These are phyloP conservation scores for Isatis lusitanica DNA, from an alignment of 441 rosid genomes.

Conservation along the genomic window DNA sequence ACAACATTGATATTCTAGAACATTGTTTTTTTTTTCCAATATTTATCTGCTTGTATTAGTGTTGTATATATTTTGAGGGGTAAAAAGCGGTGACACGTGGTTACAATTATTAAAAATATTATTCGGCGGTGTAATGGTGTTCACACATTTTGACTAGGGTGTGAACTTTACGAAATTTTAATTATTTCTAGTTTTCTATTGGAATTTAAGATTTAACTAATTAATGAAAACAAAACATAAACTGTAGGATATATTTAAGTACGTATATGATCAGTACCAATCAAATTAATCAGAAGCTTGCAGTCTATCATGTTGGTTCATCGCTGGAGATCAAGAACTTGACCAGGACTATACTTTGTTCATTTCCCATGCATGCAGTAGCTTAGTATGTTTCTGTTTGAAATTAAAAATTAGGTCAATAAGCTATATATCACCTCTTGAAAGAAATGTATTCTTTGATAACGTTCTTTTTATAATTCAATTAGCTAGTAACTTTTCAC, in stretches of 20 bases:
- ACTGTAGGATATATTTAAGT: not conserved
- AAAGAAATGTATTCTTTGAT: no score
- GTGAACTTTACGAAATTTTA: conserved; percentile 6
- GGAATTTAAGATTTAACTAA: not conserved
- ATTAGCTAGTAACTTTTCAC: not conserved
- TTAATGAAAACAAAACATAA: not conserved
- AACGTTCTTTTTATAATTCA: no score
- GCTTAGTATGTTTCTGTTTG: not conserved
- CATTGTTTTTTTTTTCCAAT: not conserved
- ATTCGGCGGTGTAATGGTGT: conserved; percentile 19
- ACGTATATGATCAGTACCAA: not conserved
- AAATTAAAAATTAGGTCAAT: not conserved
- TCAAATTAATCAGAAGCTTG: not conserved
- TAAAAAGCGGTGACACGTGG: conserved; percentile 23
- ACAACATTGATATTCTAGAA: conserved; percentile 31
- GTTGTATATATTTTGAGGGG: conserved; percentile 10
- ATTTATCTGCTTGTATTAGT: conserved; percentile 8
- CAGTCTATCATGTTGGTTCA: not conserved
- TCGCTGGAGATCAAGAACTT: not conserved
- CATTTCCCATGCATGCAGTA: not conserved
- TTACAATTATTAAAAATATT: not conserved
- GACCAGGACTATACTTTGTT: not conserved
- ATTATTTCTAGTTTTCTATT: not conserved
- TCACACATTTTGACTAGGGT: conserved; percentile 15
- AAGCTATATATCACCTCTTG: not conserved